Evolutionary conservation across 1,284 basidiomycete species (phyloP).

Genomic region (Cutaneotrichosporon sp.): DNA sequence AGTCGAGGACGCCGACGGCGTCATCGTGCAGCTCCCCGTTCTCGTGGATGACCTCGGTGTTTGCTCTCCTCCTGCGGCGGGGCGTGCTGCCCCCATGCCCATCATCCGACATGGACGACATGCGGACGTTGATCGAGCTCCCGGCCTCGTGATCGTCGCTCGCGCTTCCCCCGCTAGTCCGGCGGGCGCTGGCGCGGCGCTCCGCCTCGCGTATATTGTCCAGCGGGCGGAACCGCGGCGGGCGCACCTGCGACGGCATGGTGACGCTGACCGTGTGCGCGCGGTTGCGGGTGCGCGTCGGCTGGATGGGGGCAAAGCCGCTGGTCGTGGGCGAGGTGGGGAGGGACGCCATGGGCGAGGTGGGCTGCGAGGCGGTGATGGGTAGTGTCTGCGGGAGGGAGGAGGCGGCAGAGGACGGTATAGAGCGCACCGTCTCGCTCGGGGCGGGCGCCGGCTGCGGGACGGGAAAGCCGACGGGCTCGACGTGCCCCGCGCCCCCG

Average conservation of each 20-base stretch:
- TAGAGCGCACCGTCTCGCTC: no score
- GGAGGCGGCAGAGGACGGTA: no score
- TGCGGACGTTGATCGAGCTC: neutral
- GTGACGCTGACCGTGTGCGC: conserved; percentile 26
- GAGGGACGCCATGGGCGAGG: no score
- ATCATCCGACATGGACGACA: neutral
- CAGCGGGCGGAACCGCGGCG: neutral
- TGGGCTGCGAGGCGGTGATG: neutral
- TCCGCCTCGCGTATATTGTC: neutral
- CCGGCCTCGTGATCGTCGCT: conserved; percentile 7
- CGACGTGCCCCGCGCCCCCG: neutral
- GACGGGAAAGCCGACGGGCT: neutral
- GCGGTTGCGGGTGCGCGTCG: conserved; percentile 1
- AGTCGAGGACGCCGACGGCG: conserved; percentile 46
- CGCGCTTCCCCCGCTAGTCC: neutral
- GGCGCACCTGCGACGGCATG: conserved; percentile 6
- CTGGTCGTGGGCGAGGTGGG: neutral
- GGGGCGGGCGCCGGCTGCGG: neutral
- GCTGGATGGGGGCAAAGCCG: neutral
- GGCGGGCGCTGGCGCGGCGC: neutral
- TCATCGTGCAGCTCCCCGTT: conserved; percentile 31
- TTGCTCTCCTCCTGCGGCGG: neutral
- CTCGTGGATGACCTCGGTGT: neutral
- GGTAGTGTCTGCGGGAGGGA: neutral
- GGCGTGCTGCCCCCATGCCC: neutral